Evolutionary conservation across 2,329 filamentous ascomycete genomes (phyloP).

Genomic region (Phoma sp.): DNA sequence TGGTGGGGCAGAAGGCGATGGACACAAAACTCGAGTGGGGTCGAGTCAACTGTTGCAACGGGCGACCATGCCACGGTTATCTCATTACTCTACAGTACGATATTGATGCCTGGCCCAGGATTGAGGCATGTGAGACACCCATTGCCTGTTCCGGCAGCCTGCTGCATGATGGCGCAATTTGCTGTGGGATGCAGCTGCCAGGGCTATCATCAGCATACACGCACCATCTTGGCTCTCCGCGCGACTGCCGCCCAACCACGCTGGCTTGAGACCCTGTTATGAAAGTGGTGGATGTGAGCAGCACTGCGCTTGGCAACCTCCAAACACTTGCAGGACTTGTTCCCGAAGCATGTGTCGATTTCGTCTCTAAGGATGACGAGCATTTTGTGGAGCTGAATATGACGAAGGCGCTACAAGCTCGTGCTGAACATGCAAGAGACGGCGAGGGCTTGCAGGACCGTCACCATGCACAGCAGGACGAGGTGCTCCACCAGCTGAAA

Average conservation of each 20-base stretch:
- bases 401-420: background rate
- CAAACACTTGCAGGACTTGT: background rate
- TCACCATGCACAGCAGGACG: no score
- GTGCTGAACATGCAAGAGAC: background rate
- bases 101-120: background rate
- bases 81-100: background rate
- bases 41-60: slow-evolving; percentile 6
- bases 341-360: background rate
- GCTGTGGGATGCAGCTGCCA: slow-evolving; percentile 1
- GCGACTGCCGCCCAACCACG: slow-evolving; percentile 7
- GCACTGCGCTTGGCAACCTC: background rate
- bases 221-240: background rate
- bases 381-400: background rate
- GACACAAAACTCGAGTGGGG: slow-evolving; percentile 8
- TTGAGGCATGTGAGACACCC: no score
- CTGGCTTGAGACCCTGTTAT: background rate
- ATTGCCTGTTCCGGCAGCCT: no score
- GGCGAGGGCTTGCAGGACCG: no score
- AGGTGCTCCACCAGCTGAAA: no score
- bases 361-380: background rate
- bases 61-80: slow-evolving; percentile 1
- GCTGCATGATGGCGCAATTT: background rate
- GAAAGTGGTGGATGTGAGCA: background rate
- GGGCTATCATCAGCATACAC: background rate
- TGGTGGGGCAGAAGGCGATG: slow-evolving; percentile 13